Base-by-base conservation (phyloP, 148 eudicot species). In the Rheum nobile region DNA sequence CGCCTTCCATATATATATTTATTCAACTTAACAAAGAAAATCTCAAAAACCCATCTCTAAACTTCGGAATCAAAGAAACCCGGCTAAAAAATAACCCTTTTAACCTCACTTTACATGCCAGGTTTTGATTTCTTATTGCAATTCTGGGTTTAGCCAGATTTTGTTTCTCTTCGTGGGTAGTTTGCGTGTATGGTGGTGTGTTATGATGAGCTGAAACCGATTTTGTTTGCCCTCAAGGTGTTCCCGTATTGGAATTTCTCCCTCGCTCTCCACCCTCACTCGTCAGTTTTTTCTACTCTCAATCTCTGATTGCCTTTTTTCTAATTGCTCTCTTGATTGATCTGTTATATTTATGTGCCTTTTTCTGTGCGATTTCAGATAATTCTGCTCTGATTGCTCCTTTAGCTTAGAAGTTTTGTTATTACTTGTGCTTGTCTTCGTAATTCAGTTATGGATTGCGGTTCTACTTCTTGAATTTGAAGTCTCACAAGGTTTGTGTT, bases 211-310 rank as follows among this genome's bases (percentile, higher is more conserved):
- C n/a, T n/a, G n/a, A n/a, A n/a, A n/a, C n/a, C n/a, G n/a, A n/a
- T n/a, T n/a, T n/a, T n/a, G n/a, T n/a, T n/a, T n/a, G n/a, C n/a
- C n/a, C n/a, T n/a, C n/a, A n/a, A n/a, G n/a, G 86, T 77, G 61
- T 86, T 48, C 83, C 83, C 16, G 83, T 83, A 35, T 77, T 86
- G 76, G 88, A 84, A 73, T 74, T 82, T 71, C 69, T 82, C n/a
- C 44, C 86, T 43, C 67, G 74, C 39, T 81, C 86, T 75, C 77
- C 70, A 52, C 26, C 59, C 21, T 52, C 75, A 74, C 44, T 74
- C 59, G 89, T 86, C 43, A 72, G 83, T 77, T 74, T 38, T 32
- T 38, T n/a, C 39, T 52, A 52, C 57, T 65, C 19, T 31, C 38
- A 29, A 13, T 29, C 19, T 63, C 11, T 28, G 31, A n/a, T 29